Evolutionary conservation across 805 yeast genomes (phyloP).

Genomic region (Diddensiella santjacobensis): DNA sequence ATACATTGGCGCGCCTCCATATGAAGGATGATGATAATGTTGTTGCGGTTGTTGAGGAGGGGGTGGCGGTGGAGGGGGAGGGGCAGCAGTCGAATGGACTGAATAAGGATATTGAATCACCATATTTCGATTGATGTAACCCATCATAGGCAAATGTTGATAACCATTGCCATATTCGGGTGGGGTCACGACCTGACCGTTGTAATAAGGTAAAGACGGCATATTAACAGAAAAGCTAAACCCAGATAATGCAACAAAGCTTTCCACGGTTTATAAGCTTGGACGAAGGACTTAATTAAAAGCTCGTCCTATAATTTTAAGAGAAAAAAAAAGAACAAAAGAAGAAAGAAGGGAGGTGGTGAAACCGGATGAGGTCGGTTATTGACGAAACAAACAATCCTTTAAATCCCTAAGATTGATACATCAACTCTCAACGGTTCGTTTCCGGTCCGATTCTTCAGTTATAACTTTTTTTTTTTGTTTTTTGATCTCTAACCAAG

Average conservation of each 20-base stretch:
- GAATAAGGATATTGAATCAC: constrained; percentile 2
- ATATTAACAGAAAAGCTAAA: constrained; percentile 3
- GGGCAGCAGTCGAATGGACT: constrained; percentile 6
- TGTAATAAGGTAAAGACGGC: constrained; percentile 14
- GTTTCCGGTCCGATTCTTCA: no score
- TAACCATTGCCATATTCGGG: constrained; percentile 16
- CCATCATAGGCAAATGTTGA: constrained; percentile 2
- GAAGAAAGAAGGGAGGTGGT: neutral
- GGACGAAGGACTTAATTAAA: constrained; percentile 26
- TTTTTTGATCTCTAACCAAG: no score
- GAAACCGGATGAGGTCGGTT: neutral
- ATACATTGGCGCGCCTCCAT: neutral
- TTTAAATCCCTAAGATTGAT: neutral
- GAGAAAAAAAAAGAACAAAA: neutral
- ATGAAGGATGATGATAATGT: neutral
- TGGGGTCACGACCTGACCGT: constrained; percentile 19
- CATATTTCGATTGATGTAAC: constrained; percentile 1
- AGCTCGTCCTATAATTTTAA: constrained; percentile 20
- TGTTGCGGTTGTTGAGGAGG: neutral
- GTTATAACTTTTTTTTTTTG: no score
- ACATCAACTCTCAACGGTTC: no score
- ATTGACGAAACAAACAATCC: neutral
- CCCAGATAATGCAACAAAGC: neutral
- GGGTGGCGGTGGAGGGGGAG: constrained; percentile 3
- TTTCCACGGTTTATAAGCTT: neutral